These are phyloP conservation scores for Cystobasidium slooffiae DNA, from an alignment of 1,284 basidiomycete genomes.

Conservation along the genomic window DNA sequence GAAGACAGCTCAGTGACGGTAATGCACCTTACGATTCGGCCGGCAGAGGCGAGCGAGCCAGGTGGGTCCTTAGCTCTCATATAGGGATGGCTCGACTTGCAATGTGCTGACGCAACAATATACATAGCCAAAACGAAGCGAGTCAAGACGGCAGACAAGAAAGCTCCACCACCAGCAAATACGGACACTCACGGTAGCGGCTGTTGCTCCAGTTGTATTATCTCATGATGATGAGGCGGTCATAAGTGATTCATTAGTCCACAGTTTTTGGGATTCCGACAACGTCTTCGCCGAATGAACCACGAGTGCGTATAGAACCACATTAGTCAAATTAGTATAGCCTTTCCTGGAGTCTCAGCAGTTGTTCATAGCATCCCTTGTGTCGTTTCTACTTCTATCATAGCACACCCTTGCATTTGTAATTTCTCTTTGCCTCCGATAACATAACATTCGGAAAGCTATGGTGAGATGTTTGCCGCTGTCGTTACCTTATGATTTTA, in stretches of 20 bases:
- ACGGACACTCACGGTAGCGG: slow-evolving; percentile 22
- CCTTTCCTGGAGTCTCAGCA: no score
- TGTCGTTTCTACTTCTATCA: no score
- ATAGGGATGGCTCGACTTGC: not conserved
- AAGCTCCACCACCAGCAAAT: not conserved
- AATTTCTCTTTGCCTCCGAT: no score
- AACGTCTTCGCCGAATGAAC: not conserved
- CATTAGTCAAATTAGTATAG: not conserved
- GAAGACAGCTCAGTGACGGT: slow-evolving; percentile 22
- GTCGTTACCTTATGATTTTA: not conserved
- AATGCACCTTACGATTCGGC: slow-evolving; percentile 34
- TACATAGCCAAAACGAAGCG: slow-evolving; percentile 15
- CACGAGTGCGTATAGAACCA: not conserved
- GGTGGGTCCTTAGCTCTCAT: no score
- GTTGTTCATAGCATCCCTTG: no score
- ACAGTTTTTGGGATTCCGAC: not conserved
- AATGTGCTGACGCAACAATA: not conserved
- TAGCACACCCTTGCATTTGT: no score
- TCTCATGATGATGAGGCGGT: slow-evolving; percentile 26
- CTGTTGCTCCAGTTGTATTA: slow-evolving; percentile 31
- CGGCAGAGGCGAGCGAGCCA: slow-evolving; percentile 2
- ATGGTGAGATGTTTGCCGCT: not conserved
- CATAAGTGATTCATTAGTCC: not conserved
- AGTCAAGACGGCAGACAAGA: not conserved
- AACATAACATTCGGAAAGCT: no score